phyloP scores from a whole-genome alignment of 2,329 filamentous ascomycete genomes.

The Monosporascus ibericus region DNA sequence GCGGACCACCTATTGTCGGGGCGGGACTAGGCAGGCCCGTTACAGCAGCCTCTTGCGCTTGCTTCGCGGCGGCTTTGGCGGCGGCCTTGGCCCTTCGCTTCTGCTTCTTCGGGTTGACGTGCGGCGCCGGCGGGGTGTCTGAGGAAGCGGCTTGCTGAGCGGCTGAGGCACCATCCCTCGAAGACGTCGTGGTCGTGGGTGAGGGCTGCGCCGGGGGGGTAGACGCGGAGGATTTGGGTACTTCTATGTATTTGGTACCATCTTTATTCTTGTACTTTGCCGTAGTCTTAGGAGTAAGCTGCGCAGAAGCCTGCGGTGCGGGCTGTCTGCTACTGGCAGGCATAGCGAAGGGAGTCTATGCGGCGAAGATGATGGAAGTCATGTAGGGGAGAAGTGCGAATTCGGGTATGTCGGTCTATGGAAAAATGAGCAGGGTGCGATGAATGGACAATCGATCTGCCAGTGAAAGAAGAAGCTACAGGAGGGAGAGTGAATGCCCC shows the following conservation, averaged over 20 bases:
- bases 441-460: background rate
- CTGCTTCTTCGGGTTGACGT: conserved; percentile 89
- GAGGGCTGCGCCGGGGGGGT: conserved; percentile 50
- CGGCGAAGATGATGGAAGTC: conserved; percentile 15
- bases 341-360: conserved; percentile 28
- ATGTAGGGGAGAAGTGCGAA: conserved; percentile 10
- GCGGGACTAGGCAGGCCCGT: conserved; percentile 37
- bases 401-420: conserved; percentile 5
- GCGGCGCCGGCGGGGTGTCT: conserved; percentile 31
- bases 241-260: conserved; percentile 62
- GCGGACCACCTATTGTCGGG: conserved; percentile 20
- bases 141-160: conserved; percentile 12
- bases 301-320: conserved; percentile 42
- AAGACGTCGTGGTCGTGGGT: conserved; percentile 36
- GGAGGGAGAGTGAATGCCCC: background rate
- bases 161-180: conserved; percentile 22
- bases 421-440: background rate
- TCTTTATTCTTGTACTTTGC: conserved; percentile 63
- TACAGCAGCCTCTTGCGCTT: conserved; percentile 30
- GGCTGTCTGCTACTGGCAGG: conserved; percentile 48
- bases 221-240: conserved; percentile 48
- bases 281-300: conserved; percentile 45
- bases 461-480: background rate
- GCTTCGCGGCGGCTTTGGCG: conserved; percentile 55
- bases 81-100: conserved; percentile 86